phyloP scores from a whole-genome alignment of 2,329 filamentous ascomycete genomes.

The Epichloe brachyelytri region DNA sequence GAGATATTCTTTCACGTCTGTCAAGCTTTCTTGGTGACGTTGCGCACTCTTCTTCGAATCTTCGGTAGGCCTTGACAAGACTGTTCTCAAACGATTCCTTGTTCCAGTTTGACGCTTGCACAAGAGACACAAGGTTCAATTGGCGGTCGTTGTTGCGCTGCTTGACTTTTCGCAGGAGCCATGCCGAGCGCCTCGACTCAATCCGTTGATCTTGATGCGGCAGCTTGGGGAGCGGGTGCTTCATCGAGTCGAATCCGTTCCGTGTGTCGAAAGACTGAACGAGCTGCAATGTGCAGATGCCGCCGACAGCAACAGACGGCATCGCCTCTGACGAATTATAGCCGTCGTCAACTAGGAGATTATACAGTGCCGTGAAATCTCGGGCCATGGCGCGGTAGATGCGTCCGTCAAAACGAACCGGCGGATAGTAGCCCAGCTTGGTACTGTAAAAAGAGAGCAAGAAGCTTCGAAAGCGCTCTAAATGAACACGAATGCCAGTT shows the following conservation, averaged over 20 bases:
- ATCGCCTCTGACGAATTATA: constrained; percentile 36
- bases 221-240: constrained; percentile 53
- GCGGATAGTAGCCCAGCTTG: constrained; percentile 62
- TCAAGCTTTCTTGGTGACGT: constrained; percentile 38
- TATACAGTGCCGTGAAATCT: constrained; percentile 61
- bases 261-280: constrained; percentile 52
- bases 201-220: constrained; percentile 31
- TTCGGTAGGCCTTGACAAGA: constrained; percentile 55
- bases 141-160: constrained; percentile 34
- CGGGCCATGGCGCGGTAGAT: constrained; percentile 48
- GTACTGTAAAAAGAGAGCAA: constrained; percentile 52
- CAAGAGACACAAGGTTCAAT: constrained; percentile 37
- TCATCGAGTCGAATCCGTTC: constrained; percentile 45
- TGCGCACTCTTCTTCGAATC: constrained; percentile 52
- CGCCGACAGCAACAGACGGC: constrained; percentile 45
- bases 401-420: constrained; percentile 30
- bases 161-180: constrained; percentile 28
- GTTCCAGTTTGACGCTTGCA: constrained; percentile 35
- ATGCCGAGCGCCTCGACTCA: constrained; percentile 24
- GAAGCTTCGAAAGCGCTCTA: constrained; percentile 60
- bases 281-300: constrained; percentile 57
- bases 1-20: constrained; percentile 36
- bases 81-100: constrained; percentile 30
- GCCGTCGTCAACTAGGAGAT: constrained; percentile 53
- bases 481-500: constrained; percentile 46